Evolutionary conservation across 306 rosid genomes (phyloP).

Genomic region (Arachis stenosperma): DNA sequence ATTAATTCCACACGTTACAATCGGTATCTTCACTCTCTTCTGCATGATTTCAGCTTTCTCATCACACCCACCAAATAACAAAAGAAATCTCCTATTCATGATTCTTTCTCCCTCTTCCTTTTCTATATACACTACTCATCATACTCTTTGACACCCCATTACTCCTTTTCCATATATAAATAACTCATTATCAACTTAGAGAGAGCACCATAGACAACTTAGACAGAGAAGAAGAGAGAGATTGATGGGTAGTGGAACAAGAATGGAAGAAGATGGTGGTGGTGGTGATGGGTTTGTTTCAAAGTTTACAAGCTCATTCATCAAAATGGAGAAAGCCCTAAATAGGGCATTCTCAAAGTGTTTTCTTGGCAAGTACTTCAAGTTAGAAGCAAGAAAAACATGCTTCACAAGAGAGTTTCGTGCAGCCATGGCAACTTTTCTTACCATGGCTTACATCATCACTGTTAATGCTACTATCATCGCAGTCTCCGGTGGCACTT

Average conservation of each 20-base stretch:
- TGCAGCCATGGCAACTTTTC: constrained; percentile 84
- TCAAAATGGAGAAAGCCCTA: constrained; percentile 51
- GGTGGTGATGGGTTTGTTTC: constrained; percentile 31
- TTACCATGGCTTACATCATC: constrained; percentile 97
- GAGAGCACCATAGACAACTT: not conserved
- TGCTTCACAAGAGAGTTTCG: constrained; percentile 74
- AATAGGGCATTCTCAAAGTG: constrained; percentile 59
- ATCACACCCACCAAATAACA: not conserved
- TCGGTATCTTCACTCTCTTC: constrained; percentile 34
- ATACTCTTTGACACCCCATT: not conserved
- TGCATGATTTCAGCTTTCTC: constrained; percentile 37
- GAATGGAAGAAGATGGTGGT: not conserved
- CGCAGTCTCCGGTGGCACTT: constrained; percentile 74
- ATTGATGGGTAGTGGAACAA: constrained; percentile 41
- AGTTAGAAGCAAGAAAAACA: constrained; percentile 66
- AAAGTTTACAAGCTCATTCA: constrained; percentile 46
- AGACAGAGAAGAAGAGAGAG: not conserved
- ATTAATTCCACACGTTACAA: constrained; percentile 19
- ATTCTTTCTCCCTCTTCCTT: constrained; percentile 40
- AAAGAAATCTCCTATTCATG: constrained; percentile 10
- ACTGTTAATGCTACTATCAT: constrained; percentile 89
- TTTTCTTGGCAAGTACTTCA: constrained; percentile 70
- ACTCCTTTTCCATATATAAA: not conserved
- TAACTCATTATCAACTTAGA: not conserved
- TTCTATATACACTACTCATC: not conserved